phyloP scores from a whole-genome alignment of 176 grass and related monocot genomes.

The Hyparrhenia diplandra region DNA sequence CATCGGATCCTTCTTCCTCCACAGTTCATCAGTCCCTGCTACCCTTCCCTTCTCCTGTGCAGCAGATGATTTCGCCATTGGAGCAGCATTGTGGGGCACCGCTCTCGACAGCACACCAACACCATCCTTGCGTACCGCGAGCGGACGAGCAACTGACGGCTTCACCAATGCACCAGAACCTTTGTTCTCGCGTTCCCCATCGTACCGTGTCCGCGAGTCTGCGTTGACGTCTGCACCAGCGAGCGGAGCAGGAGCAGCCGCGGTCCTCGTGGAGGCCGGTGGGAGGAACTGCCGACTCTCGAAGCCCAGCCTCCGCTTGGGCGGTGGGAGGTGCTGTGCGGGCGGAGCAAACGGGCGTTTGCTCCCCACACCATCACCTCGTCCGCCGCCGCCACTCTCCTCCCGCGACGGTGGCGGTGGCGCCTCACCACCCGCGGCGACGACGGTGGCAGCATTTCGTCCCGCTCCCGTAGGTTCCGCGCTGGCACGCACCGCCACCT shows the following conservation, averaged over 20 bases:
- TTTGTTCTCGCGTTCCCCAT: background rate
- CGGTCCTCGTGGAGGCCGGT: background rate
- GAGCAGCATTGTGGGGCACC: background rate
- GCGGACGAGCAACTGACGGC: background rate
- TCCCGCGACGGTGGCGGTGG: background rate
- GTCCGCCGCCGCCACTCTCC: background rate
- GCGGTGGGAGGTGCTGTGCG: background rate
- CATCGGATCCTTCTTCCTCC: background rate
- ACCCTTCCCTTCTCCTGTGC: background rate
- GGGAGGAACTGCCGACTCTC: background rate
- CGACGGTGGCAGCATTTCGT: background rate
- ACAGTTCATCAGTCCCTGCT: too few species aligned
- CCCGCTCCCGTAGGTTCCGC: background rate
- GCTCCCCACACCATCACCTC: background rate
- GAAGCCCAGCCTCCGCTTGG: background rate
- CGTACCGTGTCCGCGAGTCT: background rate
- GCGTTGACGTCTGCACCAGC: background rate
- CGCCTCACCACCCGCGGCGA: background rate
- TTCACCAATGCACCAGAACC: background rate
- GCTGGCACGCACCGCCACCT: background rate
- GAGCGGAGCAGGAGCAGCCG: background rate
- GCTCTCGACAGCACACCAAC: background rate
- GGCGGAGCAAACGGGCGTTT: background rate
- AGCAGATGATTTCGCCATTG: background rate
- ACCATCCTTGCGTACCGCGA: background rate